Evolutionary conservation across 352 stramenopile genomes (phyloP).

Genomic region (Pseudoperonospora humuli): DNA sequence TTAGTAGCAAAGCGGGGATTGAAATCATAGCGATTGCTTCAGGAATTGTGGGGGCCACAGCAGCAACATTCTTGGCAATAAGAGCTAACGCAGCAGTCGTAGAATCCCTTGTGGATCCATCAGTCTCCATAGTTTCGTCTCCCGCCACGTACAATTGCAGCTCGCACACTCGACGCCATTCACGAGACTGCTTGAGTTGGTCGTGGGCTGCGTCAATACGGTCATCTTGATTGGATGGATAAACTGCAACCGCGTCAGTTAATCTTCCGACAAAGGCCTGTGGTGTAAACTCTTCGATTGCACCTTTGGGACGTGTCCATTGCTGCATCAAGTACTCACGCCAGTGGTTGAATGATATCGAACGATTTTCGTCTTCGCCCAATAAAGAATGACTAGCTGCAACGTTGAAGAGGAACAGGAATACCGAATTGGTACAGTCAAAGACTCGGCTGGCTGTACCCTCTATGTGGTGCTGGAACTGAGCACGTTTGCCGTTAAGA

Average conservation of each 20-base stretch:
- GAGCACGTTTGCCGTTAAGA: conserved; percentile 53
- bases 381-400: conserved; percentile 6
- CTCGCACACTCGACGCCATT: conserved; percentile 26
- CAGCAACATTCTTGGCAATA: conserved; percentile 11
- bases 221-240: conserved; percentile 8
- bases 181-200: conserved; percentile 13
- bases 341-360: conserved; percentile 21
- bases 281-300: conserved; percentile 50
- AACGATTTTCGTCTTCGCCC: background rate
- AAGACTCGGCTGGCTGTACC: conserved; percentile 25
- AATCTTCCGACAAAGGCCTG: conserved; percentile 57
- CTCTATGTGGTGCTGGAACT: conserved; percentile 38
- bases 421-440: conserved; percentile 46
- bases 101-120: conserved; percentile 1
- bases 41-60: conserved; percentile 5
- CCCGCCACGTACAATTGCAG: conserved; percentile 7
- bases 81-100: conserved; percentile 4
- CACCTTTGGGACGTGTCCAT: conserved; percentile 31
- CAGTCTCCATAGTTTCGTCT: background rate
- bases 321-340: conserved; percentile 49
- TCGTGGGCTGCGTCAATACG: conserved; percentile 3
- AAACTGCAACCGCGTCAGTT: conserved; percentile 34
- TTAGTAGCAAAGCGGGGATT: conserved; percentile 19
- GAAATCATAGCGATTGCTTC: conserved; percentile 15
- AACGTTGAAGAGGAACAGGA: conserved; percentile 54